A percentile compares a stretch with the other conserved stretches of the same genome.
phyloP scores from a whole-genome alignment of 345 rosid species.

The Linum tenue region DNA sequence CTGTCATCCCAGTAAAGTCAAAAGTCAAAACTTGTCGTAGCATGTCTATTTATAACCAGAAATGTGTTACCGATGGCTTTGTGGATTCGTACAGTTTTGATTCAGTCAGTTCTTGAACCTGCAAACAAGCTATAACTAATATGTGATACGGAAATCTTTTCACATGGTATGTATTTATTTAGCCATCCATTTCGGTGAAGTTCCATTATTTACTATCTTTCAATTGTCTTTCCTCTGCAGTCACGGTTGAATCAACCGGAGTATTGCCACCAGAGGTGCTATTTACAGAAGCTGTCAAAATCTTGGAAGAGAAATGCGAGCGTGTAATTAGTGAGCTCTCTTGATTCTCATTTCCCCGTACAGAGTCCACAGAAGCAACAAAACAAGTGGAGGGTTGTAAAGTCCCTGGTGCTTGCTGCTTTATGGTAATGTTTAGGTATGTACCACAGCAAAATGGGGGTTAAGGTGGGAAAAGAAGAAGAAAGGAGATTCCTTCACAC shows the following conservation, averaged over 20 bases:
- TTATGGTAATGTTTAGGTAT: no score
- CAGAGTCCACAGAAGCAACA: no score
- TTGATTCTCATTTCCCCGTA: conserved; percentile 18
- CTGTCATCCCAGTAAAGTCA: no score
- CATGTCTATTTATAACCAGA: background rate
- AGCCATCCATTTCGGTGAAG: background rate
- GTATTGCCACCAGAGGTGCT: conserved; percentile 57
- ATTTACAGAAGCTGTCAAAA: conserved; percentile 63
- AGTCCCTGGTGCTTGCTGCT: no score
- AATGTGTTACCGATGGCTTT: background rate
- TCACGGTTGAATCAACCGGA: conserved; percentile 84
- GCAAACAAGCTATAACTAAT: no score
- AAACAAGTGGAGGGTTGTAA: no score
- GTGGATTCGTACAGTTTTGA: background rate
- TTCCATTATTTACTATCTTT: conserved; percentile 4
- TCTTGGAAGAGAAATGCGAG: conserved; percentile 75
- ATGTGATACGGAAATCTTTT: no score
- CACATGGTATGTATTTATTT: background rate
- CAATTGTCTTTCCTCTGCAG: conserved; percentile 26
- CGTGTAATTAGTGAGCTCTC: conserved; percentile 63
- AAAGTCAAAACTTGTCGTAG: no score
- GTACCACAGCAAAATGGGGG: no score
- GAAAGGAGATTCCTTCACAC: no score
- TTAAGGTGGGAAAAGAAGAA: no score
- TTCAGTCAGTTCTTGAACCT: background rate